Percentiles rank a stretch among this genome's conserved stretches.
phyloP scores from a whole-genome alignment of 2,329 filamentous ascomycete species.

The Beauveria scarabaeidicola region DNA sequence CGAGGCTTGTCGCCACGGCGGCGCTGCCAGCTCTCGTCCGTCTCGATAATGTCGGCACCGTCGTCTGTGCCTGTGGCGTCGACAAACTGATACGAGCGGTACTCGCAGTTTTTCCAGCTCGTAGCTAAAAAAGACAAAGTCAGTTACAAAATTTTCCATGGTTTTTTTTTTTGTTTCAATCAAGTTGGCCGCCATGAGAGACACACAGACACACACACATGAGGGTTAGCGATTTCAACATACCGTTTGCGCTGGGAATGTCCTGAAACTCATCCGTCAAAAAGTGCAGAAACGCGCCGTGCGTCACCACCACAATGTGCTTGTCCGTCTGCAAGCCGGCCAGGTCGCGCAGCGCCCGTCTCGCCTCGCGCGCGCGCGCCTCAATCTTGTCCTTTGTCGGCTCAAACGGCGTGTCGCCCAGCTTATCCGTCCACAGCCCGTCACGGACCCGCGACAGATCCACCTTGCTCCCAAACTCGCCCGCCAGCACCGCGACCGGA shows the following conservation, averaged over 20 bases:
- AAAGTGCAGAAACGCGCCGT: conserved; percentile 79
- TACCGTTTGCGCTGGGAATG: conserved; percentile 34
- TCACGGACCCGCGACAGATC: conserved; percentile 54
- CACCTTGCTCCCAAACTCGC: conserved; percentile 54
- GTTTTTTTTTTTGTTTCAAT: background rate
- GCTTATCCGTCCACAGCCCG: conserved; percentile 64
- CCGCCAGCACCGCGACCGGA: conserved; percentile 41
- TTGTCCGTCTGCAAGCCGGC: conserved; percentile 34
- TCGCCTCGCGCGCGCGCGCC: conserved; percentile 50
- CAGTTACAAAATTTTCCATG: background rate
- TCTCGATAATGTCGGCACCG: conserved; percentile 40
- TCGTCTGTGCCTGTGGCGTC: conserved; percentile 41
- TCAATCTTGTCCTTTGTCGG: conserved; percentile 46
- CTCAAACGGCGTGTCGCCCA: conserved; percentile 32
- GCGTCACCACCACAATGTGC: conserved; percentile 69
- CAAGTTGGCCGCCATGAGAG: background rate
- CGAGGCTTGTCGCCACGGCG: conserved; percentile 32
- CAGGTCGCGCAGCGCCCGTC: conserved; percentile 47
- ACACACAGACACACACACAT: no score
- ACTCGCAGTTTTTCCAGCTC: conserved; percentile 67
- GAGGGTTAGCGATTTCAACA: conserved; percentile 12
- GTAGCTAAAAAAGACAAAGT: conserved; percentile 42
- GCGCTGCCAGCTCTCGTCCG: conserved; percentile 36
- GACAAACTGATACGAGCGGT: conserved; percentile 57
- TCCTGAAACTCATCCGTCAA: conserved; percentile 74